Conservation (phyloP, 257 asterid genomes). For the Primulina tabacum region DNA sequence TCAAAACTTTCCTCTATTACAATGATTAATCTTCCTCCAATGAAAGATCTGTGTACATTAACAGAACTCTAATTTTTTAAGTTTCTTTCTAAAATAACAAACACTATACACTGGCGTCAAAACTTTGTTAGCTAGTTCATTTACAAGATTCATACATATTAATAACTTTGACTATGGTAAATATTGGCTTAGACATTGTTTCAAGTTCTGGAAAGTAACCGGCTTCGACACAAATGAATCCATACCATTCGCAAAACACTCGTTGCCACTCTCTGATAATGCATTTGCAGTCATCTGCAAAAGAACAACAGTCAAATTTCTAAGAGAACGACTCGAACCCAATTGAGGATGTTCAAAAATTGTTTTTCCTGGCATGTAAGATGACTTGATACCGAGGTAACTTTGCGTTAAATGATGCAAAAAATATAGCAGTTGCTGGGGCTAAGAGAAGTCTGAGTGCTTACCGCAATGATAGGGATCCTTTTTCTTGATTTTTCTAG, state of each 20-base stretch:
- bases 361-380: background rate
- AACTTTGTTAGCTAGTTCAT: constrained; percentile 64
- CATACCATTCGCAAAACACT: constrained; percentile 89
- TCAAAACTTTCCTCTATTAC: background rate
- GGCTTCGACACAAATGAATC: constrained; percentile 93
- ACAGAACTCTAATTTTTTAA: constrained; percentile 23
- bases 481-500: constrained; percentile 36
- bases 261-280: constrained; percentile 79
- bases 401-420: background rate
- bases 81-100: background rate
- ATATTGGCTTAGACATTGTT: constrained; percentile 63
- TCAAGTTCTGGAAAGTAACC: constrained; percentile 61
- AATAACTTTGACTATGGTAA: constrained; percentile 40
- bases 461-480: constrained; percentile 74
- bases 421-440: background rate
- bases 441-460: constrained; percentile 16
- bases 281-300: constrained; percentile 95
- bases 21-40: background rate
- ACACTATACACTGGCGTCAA: constrained; percentile 38
- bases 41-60: background rate
- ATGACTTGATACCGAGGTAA: background rate
- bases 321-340: background rate
- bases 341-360: background rate
- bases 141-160: constrained; percentile 39
- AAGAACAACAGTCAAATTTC: constrained; percentile 1